These are phyloP conservation scores for Pestalotiopsis sp. DNA, from an alignment of 2,329 filamentous ascomycete genomes.

Conservation along the genomic window DNA sequence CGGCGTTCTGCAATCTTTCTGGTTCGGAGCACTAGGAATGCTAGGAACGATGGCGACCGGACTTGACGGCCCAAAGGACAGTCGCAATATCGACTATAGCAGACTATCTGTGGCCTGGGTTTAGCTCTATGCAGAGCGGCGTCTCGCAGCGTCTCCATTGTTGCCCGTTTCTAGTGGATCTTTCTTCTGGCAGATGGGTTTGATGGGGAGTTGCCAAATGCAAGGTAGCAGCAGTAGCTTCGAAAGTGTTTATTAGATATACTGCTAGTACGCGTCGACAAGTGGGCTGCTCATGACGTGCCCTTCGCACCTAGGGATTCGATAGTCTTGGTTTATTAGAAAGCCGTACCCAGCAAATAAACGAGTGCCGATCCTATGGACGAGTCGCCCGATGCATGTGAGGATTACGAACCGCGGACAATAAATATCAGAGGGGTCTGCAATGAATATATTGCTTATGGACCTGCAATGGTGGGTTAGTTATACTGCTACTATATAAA, in stretches of 20 bases:
- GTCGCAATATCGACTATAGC: constrained; percentile 8
- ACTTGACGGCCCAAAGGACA: neutral
- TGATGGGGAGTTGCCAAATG: neutral
- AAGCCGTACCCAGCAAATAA: neutral
- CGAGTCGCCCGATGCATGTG: neutral
- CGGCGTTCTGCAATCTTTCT: constrained; percentile 6
- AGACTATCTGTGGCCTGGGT: neutral
- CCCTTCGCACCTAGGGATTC: neutral
- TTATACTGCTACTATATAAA: too few species aligned
- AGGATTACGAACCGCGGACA: neutral
- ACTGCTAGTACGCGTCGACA: constrained; percentile 1
- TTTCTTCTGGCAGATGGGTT: neutral
- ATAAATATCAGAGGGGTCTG: neutral
- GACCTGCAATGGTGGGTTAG: too few species aligned
- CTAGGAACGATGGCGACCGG: neutral
- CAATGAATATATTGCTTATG: too few species aligned
- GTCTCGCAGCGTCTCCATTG: constrained; percentile 5
- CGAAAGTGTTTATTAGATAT: neutral
- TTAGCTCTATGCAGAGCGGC: neutral
- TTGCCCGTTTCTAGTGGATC: constrained; percentile 4
- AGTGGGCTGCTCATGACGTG: constrained; percentile 4
- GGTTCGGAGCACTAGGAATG: neutral
- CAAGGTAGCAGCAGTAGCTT: neutral
- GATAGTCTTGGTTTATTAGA: neutral
- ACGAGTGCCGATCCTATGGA: neutral